Conservation (phyloP, 1,139 yeast genomes). For the Suzukiozyma palmioleophila region DNA sequence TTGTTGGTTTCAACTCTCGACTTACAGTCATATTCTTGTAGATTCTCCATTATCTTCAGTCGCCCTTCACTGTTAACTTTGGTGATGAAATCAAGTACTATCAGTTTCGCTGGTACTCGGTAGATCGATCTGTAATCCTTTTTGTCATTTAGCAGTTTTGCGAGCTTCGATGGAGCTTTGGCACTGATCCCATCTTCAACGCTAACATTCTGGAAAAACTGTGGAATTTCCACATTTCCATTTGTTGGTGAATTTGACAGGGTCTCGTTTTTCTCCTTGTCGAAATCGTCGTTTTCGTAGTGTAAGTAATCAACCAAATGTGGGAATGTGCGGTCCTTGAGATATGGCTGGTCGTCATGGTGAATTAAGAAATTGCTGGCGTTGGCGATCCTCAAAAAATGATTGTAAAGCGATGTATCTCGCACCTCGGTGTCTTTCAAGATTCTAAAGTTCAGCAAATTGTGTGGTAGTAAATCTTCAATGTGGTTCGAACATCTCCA, state of each 20-base stretch:
- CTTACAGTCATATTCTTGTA: conserved; percentile 20
- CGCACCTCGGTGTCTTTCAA: conserved; percentile 51
- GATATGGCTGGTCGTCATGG: conserved; percentile 63
- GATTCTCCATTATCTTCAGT: conserved; percentile 19
- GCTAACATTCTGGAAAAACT: conserved; percentile 36
- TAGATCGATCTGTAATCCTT: conserved; percentile 45
- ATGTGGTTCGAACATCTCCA: conserved; percentile 96
- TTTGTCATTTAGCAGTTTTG: conserved; percentile 36
- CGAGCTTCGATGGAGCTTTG: conserved; percentile 28
- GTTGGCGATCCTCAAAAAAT: conserved; percentile 33
- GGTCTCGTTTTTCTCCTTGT: conserved; percentile 5
- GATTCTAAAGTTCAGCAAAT: conserved; percentile 34
- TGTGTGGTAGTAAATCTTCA: conserved; percentile 45
- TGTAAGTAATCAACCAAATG: conserved; percentile 29
- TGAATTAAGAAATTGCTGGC: conserved; percentile 60
- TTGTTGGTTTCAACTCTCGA: conserved; percentile 16
- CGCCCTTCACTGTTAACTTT: conserved; percentile 32
- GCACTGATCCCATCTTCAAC: conserved; percentile 45
- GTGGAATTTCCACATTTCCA: conserved; percentile 38
- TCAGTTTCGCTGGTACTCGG: conserved; percentile 66
- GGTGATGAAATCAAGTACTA: conserved; percentile 70
- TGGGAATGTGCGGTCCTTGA: conserved; percentile 14
- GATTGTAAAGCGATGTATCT: conserved; percentile 43
- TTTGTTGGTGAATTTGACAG: conserved; percentile 5
- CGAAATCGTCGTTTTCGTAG: conserved; percentile 24